Evolutionary conservation across 148 eudicot genomes (phyloP).

Genomic region (Chenopodium suecicum): DNA sequence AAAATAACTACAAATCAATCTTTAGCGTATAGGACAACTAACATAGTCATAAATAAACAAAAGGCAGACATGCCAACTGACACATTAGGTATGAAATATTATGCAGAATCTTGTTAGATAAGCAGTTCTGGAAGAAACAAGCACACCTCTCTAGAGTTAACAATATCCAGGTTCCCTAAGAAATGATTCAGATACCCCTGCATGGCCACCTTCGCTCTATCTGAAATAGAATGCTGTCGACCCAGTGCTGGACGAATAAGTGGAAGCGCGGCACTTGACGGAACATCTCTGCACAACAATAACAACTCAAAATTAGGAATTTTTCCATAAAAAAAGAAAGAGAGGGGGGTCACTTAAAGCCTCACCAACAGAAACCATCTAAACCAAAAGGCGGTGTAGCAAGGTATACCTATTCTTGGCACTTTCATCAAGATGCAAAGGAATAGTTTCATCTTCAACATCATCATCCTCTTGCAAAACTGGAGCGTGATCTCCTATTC

Average conservation of each 20-base stretch:
- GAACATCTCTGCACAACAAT: conserved; percentile 88
- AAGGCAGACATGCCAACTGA: no score
- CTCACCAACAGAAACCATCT: conserved; percentile 18
- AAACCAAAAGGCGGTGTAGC: conserved; percentile 14
- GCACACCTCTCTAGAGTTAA: conserved; percentile 87
- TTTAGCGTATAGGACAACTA: neutral
- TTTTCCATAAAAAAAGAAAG: neutral
- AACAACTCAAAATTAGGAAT: conserved; percentile 48
- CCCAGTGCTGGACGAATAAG: conserved; percentile 92
- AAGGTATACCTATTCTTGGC: conserved; percentile 64
- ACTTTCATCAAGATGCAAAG: conserved; percentile 69
- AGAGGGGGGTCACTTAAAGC: neutral
- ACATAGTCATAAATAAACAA: neutral
- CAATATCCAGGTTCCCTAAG: conserved; percentile 82
- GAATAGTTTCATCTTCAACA: conserved; percentile 66
- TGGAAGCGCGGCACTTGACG: conserved; percentile 96
- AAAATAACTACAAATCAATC: neutral
- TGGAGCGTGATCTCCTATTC: conserved; percentile 77
- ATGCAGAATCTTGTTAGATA: neutral
- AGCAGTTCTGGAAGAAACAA: conserved; percentile 10
- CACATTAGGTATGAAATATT: no score
- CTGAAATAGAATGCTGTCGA: conserved; percentile 88
- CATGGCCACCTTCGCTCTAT: conserved; percentile 91
- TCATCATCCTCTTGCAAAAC: conserved; percentile 91
- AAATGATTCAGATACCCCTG: conserved; percentile 95